phyloP scores from a whole-genome alignment of 1,139 yeast genomes.

The Kodamaea anthophila region DNA sequence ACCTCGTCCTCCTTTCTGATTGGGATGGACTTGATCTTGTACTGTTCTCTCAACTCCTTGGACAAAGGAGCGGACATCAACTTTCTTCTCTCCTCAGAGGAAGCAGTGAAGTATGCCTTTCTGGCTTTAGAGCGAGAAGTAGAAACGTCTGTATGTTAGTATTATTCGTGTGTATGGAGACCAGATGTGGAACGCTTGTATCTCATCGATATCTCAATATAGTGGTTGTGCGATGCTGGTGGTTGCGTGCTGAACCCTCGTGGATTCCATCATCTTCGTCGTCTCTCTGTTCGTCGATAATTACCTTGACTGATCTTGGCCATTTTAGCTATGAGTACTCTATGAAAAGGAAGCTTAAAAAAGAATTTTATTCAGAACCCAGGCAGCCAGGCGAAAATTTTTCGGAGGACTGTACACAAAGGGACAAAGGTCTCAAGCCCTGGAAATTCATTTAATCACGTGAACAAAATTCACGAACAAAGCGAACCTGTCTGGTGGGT shows the following conservation, averaged over 20 bases:
- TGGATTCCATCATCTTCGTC: conserved; percentile 1
- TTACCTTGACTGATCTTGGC: conserved; percentile 63
- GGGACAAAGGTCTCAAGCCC: conserved; percentile 5
- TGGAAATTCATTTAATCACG: conserved; percentile 2
- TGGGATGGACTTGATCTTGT: conserved; percentile 94
- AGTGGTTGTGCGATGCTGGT: background rate
- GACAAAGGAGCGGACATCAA: conserved; percentile 98
- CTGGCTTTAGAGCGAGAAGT: conserved; percentile 99
- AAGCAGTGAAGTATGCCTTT: conserved; percentile 99
- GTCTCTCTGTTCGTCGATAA: conserved; percentile 12
- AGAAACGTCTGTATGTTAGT: conserved; percentile 78
- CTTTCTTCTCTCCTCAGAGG: conserved; percentile 93
- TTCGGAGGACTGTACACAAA: conserved; percentile 8
- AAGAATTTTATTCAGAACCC: conserved; percentile 7
- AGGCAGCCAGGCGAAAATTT: conserved; percentile 9
- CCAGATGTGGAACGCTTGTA: too few relatives aligned
- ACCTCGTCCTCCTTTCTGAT: conserved; percentile 98
- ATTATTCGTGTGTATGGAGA: too few relatives aligned
- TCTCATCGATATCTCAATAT: too few relatives aligned
- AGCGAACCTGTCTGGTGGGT: too few relatives aligned
- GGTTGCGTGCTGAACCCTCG: too few relatives aligned
- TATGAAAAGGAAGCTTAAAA: conserved; percentile 10
- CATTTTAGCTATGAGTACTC: conserved; percentile 29
- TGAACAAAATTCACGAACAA: conserved; percentile 1
- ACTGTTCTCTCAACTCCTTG: conserved; percentile 97